phyloP scores from a whole-genome alignment of 2,329 filamentous ascomycete species.

The Nemania sp. region DNA sequence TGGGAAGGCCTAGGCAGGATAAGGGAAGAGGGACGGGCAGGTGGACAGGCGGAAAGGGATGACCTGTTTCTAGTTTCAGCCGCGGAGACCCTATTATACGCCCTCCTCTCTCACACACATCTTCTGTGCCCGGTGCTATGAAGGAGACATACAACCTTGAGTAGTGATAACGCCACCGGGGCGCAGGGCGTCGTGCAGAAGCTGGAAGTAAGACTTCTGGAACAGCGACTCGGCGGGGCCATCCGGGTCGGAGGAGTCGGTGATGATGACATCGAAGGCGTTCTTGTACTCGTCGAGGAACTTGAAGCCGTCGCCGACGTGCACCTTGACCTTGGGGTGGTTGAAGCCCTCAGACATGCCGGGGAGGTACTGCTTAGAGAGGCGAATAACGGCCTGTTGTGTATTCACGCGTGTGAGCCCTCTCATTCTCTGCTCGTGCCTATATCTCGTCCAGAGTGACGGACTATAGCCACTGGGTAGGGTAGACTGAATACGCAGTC shows the following conservation, averaged over 20 bases:
- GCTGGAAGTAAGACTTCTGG: constrained; percentile 98
- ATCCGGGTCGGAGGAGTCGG: constrained; percentile 96
- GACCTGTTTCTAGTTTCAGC: constrained; percentile 29
- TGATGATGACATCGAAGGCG: constrained; percentile 99
- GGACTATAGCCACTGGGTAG: neutral
- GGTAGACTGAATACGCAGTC: constrained; percentile 20
- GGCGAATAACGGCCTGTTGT: constrained; percentile 82
- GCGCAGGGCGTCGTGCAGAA: constrained; percentile 84
- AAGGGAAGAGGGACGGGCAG: constrained; percentile 6
- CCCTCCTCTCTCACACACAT: constrained; percentile 1
- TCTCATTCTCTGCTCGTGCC: neutral
- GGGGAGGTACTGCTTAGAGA: constrained; percentile 97
- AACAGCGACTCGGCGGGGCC: constrained; percentile 95
- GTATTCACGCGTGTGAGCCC: neutral
- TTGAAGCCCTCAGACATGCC: constrained; percentile 91
- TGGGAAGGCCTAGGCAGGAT: constrained; percentile 3
- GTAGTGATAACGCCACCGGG: constrained; percentile 98
- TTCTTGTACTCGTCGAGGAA: constrained; percentile 97
- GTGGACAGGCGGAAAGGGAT: constrained; percentile 23
- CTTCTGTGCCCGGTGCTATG: constrained; percentile 46
- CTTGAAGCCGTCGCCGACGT: constrained; percentile 98
- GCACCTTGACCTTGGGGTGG: constrained; percentile 90
- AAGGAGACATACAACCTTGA: constrained; percentile 98
- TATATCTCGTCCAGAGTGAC: neutral
- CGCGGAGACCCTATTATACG: constrained; percentile 18